These are phyloP conservation scores for Coelastrella sp. DNA, from an alignment of 139 green algal genomes.

Conservation along the genomic window DNA sequence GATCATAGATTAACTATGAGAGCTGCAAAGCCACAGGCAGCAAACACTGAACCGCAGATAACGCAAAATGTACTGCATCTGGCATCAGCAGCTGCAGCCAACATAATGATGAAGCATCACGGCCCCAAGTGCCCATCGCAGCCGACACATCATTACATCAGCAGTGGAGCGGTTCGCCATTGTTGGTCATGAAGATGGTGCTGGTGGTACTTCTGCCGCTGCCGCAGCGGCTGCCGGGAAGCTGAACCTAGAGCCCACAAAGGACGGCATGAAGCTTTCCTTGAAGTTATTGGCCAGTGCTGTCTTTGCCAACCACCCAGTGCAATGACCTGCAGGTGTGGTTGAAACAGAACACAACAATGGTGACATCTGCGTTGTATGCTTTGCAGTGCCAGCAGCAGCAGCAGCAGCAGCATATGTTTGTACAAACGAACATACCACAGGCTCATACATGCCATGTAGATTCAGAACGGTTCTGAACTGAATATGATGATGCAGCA, in stretches of 20 bases:
- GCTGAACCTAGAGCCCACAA: slow-evolving; percentile 23
- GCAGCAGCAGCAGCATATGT: background rate
- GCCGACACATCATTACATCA: background rate
- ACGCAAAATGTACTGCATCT: too few relatives aligned
- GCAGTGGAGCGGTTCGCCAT: background rate
- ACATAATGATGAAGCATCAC: too few relatives aligned
- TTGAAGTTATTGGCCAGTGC: background rate
- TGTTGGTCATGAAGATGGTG: too few relatives aligned
- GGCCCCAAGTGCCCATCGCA: too few relatives aligned
- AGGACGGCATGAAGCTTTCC: slow-evolving; percentile 15
- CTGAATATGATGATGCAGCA: too few relatives aligned
- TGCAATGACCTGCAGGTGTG: slow-evolving; percentile 40
- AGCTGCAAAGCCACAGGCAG: too few relatives aligned
- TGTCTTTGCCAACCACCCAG: slow-evolving; percentile 47
- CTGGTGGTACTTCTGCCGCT: background rate
- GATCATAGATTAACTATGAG: too few relatives aligned
- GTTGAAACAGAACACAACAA: background rate
- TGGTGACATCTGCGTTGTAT: background rate
- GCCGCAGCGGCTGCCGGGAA: background rate
- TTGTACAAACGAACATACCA: too few relatives aligned
- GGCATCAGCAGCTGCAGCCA: too few relatives aligned
- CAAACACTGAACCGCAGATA: too few relatives aligned
- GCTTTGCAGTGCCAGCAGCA: background rate
- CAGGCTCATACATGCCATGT: too few relatives aligned
- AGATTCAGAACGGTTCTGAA: too few relatives aligned